Base-by-base conservation (phyloP, 1,139 yeast species). In the Lodderomyces oxycetoniae region DNA sequence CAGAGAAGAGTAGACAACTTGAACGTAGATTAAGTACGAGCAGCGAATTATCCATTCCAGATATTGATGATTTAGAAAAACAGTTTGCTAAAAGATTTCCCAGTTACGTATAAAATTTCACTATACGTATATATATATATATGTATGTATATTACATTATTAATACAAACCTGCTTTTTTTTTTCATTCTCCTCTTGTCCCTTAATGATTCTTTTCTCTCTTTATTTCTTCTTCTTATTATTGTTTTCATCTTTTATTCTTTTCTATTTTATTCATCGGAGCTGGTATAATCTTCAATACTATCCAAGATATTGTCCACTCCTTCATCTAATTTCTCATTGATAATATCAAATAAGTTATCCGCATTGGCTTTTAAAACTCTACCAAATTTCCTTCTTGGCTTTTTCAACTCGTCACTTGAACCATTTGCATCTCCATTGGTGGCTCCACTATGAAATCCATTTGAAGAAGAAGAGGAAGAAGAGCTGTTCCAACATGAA, bases 341-440 rank as follows among this genome's bases (percentile, higher is more conserved):
- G 24, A 86, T 73, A 15, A 86, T 77, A 40, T 84, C 85, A 58
- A 78, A 83, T 41, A 88, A 56, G 2, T 93, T 91, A 47, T 82
- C 91, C 13, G 70, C 63, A 28, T 77, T 76, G 10, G 91, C 74
- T 48, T 80, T 77, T 36, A 88, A 60, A 3, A 91, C 96, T 38
- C 96, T 71, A 16, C 98, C 98, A 53, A 81, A 87, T 57, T 87
- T 88, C 52, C 87, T 77, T 51, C 96, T 74, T 26, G 96, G 96
- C 50, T 81, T 74, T 52, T 85, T 87, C 13, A 32, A 22, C 9
- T 32, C 36, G 22, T 31, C 68, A 11, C 4, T 15, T n/a, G n/a
- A n/a, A 6, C 30, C 38, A 17, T 17, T 68, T 33, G 68, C 73
- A 34, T 70, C 68, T 7, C n/a, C n/a, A 16, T 37, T 35, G 5